These are phyloP conservation scores for Erucastrum elatum DNA, from an alignment of 345 rosid species.

Conservation along the genomic window DNA sequence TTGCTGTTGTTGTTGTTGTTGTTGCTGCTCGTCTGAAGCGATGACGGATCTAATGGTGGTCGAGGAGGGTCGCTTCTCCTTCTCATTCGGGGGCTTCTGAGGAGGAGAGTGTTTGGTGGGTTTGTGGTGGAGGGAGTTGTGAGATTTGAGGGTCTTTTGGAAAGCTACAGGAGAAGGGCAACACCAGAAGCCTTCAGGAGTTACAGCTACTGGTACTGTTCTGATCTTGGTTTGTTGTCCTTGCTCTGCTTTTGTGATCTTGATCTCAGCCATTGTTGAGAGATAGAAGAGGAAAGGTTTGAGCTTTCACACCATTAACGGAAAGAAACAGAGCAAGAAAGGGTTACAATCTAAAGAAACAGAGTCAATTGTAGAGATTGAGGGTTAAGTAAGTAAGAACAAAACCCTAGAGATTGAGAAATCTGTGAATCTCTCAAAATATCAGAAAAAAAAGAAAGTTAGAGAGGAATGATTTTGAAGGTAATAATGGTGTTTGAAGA, in stretches of 20 bases:
- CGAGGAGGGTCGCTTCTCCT: conserved; percentile 60
- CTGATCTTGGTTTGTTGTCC: conserved; percentile 82
- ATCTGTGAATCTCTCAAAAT: conserved; percentile 8
- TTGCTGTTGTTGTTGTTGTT: conserved; percentile 26
- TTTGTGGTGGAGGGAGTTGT: conserved; percentile 61
- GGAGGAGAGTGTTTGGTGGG: conserved; percentile 66
- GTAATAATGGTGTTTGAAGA: conserved; percentile 59
- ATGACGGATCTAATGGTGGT: conserved; percentile 54
- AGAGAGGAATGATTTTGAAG: conserved; percentile 43
- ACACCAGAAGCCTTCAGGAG: conserved; percentile 99
- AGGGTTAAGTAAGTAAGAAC: background rate
- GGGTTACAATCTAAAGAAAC: background rate
- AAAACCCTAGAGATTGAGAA: conserved; percentile 33
- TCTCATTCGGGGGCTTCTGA: conserved; percentile 40
- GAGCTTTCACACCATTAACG: conserved; percentile 38
- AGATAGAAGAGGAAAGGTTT: conserved; percentile 14
- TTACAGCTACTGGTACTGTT: conserved; percentile 93
- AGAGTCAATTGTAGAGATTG: conserved; percentile 4
- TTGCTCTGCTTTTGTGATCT: conserved; percentile 66
- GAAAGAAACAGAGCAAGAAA: conserved; percentile 17
- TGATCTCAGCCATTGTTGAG: conserved; percentile 78
- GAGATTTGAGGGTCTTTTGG: conserved; percentile 76
- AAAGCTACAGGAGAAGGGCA: conserved; percentile 94
- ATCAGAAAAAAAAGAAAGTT: too few relatives aligned
- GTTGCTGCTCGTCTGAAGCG: conserved; percentile 55